These are phyloP conservation scores for Sporothrix curviconia DNA, from an alignment of 2,329 filamentous ascomycete genomes.

Conservation along the genomic window DNA sequence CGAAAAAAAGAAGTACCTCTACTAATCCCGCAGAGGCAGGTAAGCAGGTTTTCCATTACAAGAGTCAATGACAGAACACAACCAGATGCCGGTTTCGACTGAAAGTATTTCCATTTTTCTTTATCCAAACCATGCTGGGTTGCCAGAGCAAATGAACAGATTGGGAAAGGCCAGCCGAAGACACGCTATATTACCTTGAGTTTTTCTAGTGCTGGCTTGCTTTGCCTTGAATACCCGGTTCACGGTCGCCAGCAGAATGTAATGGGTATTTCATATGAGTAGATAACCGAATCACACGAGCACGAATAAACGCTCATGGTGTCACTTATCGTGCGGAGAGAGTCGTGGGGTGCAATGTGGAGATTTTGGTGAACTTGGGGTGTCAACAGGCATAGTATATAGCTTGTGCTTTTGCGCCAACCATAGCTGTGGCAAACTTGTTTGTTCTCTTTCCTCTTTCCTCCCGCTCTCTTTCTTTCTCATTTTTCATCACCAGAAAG, in stretches of 20 bases:
- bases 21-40: no score
- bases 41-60: neutral
- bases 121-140: neutral
- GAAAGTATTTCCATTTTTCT: neutral
- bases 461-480: neutral
- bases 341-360: neutral
- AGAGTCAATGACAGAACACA: neutral
- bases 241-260: no score
- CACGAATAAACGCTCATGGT: neutral
- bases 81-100: neutral
- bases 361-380: neutral
- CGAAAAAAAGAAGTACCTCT: neutral
- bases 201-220: neutral
- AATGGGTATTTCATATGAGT: no score
- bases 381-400: neutral
- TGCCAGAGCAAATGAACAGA: neutral
- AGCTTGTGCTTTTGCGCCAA: no score
- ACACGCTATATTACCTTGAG: neutral
- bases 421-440: no score
- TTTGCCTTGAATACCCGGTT: neutral
- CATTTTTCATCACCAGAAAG: neutral
- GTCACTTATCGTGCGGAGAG: neutral
- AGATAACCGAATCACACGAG: neutral
- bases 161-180: neutral
- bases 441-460: neutral